Conservation (phyloP, 257 asterid genomes). For the Galeopsis tetrahit region DNA sequence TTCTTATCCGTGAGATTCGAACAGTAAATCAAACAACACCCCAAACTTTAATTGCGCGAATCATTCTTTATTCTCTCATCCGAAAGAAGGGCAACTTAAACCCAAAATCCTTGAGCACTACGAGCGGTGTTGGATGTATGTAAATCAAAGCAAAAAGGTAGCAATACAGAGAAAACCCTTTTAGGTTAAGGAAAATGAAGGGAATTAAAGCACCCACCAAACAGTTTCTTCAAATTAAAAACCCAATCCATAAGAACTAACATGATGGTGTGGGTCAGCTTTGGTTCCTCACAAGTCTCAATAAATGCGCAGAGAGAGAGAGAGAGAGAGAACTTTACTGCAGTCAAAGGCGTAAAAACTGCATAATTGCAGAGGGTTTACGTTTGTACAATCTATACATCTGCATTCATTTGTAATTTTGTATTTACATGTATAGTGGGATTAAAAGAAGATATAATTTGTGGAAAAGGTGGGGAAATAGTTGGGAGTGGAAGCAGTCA, state of each 20-base stretch:
- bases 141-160: constrained; percentile 21
- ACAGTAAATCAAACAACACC: constrained; percentile 19
- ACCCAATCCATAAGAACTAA: constrained; percentile 28
- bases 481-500: constrained; percentile 42
- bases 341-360: constrained; percentile 34
- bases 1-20: constrained; percentile 1
- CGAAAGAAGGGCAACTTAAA: constrained; percentile 20
- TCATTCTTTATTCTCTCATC: constrained; percentile 4
- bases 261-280: constrained; percentile 43
- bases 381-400: not conserved
- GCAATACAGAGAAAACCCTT: constrained; percentile 9
- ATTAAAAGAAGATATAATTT: constrained; percentile 1
- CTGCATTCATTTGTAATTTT: not conserved
- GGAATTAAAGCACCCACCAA: constrained; percentile 35
- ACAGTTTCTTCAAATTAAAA: not conserved
- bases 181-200: constrained; percentile 27
- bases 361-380: constrained; percentile 5
- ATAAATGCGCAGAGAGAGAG: constrained; percentile 39
- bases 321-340: not conserved
- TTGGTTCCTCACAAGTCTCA: constrained; percentile 22
- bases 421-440: not conserved
- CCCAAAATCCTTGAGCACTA: not conserved
- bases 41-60: constrained; percentile 21
- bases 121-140: constrained; percentile 16
- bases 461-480: constrained; percentile 2